A percentile compares a stretch with the other conserved stretches of the same genome.
phyloP scores from a whole-genome alignment of 2,329 filamentous ascomycete genomes.

The Aphanocladium album region DNA sequence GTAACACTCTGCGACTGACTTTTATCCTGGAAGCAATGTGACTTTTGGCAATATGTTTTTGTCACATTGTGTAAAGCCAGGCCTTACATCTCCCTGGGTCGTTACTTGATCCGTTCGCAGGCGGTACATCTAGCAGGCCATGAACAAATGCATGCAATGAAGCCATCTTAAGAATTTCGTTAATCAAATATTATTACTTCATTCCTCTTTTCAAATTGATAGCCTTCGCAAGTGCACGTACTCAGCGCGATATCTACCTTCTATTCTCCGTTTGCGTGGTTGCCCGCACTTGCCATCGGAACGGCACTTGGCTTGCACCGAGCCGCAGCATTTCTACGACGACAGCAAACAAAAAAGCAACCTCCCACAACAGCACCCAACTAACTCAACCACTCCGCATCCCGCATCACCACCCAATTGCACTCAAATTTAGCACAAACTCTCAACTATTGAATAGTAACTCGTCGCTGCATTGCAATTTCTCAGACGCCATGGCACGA shows the following conservation, averaged over 20 bases:
- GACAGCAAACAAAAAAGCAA: neutral
- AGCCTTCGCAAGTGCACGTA: too few relatives aligned
- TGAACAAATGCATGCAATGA: neutral
- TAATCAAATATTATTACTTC: neutral
- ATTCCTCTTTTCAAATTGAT: neutral
- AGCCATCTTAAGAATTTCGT: neutral
- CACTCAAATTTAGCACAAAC: neutral
- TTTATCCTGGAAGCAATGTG: neutral
- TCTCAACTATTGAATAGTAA: neutral
- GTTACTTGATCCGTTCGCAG: neutral
- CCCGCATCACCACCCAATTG: neutral
- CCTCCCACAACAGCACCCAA: neutral
- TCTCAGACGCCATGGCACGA: constrained; percentile 11
- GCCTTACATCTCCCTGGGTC: neutral
- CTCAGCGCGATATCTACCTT: too few relatives aligned
- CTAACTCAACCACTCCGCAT: neutral
- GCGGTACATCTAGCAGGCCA: neutral
- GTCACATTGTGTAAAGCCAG: too few relatives aligned
- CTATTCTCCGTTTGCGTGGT: neutral
- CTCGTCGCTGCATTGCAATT: neutral
- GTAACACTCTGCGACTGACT: neutral
- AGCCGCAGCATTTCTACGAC: neutral
- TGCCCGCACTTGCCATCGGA: neutral
- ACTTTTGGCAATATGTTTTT: too few relatives aligned
- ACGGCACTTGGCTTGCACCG: neutral